phyloP scores from a whole-genome alignment of 73 alveolate genomes.

The Paramecium primaurelia region DNA sequence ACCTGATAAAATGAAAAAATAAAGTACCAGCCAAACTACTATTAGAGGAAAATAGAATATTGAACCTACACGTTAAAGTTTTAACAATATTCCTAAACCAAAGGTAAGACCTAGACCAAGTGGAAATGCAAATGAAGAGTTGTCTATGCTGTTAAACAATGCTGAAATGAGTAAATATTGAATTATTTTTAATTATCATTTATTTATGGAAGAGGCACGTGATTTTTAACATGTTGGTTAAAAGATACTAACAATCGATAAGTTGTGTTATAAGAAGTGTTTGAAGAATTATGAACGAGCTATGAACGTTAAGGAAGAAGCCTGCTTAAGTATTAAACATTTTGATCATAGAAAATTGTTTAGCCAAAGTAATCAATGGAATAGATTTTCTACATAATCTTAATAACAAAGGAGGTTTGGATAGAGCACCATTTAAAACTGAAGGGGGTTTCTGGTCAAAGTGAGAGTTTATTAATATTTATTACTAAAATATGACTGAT shows the following conservation, averaged over 20 bases:
- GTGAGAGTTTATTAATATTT: background rate
- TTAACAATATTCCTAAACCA: slow-evolving; percentile 2
- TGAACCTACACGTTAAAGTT: background rate
- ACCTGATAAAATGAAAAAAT: slow-evolving; percentile 28
- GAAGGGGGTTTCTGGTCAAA: slow-evolving; percentile 34
- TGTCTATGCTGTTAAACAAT: background rate
- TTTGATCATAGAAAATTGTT: slow-evolving; percentile 1
- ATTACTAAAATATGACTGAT: slow-evolving; percentile 7
- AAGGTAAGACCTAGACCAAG: slow-evolving; percentile 2
- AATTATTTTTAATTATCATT: slow-evolving; percentile 5
- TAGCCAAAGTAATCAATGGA: slow-evolving; percentile 25
- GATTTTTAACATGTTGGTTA: background rate
- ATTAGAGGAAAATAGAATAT: slow-evolving; percentile 30
- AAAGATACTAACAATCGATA: slow-evolving; percentile 4
- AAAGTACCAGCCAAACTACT: background rate
- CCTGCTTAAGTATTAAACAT: background rate
- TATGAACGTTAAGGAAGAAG: slow-evolving; percentile 28
- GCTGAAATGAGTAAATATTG: slow-evolving; percentile 1
- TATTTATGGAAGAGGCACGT: background rate
- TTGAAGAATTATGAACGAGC: background rate
- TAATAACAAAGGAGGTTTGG: slow-evolving; percentile 33
- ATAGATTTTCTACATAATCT: background rate
- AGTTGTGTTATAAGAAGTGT: slow-evolving; percentile 34
- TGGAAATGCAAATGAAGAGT: background rate
- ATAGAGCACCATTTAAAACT: slow-evolving; percentile 47